phyloP scores from a whole-genome alignment of 1,284 basidiomycete genomes.

The Marasmius sp. region DNA sequence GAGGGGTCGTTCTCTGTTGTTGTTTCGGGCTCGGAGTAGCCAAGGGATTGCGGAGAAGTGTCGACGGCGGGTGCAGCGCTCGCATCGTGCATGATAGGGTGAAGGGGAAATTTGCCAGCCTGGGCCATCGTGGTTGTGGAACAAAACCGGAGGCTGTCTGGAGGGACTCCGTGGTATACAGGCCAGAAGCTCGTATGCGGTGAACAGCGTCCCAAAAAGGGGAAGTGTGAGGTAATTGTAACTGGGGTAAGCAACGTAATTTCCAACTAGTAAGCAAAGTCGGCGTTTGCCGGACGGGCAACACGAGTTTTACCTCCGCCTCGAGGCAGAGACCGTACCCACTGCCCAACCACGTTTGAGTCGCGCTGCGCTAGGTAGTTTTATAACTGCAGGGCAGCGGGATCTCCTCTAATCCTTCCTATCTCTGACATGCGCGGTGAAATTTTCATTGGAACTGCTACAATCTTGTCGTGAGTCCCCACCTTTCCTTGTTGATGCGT shows the following conservation, averaged over 20 bases:
- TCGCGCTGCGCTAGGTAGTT: slow-evolving; percentile 23
- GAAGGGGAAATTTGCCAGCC: slow-evolving; percentile 19
- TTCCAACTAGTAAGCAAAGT: too few relatives aligned
- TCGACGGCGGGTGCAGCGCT: slow-evolving; percentile 20
- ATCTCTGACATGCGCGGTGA: slow-evolving; percentile 56
- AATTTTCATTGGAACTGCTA: slow-evolving; percentile 66
- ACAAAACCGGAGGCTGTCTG: background rate
- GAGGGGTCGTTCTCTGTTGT: slow-evolving; percentile 19
- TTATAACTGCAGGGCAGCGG: slow-evolving; percentile 22
- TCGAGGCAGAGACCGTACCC: background rate
- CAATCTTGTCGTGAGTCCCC: slow-evolving; percentile 62
- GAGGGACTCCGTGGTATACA: background rate
- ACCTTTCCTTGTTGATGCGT: slow-evolving; percentile 2
- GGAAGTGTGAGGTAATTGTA: background rate
- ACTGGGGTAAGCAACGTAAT: background rate
- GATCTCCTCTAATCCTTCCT: slow-evolving; percentile 22
- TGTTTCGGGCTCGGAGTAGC: slow-evolving; percentile 12
- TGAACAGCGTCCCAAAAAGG: background rate
- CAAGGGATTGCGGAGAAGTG: slow-evolving; percentile 29
- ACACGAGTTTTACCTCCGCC: background rate
- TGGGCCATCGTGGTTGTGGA: slow-evolving; percentile 12
- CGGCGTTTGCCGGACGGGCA: background rate
- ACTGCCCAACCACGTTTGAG: slow-evolving; percentile 31
- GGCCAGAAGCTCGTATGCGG: background rate
- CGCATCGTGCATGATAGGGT: slow-evolving; percentile 22